A percentile compares a stretch with the other conserved stretches of the same genome.
Evolutionary conservation across 768 basidiomycete genomes (phyloP).

Genomic region (Naganishia randhawae): DNA sequence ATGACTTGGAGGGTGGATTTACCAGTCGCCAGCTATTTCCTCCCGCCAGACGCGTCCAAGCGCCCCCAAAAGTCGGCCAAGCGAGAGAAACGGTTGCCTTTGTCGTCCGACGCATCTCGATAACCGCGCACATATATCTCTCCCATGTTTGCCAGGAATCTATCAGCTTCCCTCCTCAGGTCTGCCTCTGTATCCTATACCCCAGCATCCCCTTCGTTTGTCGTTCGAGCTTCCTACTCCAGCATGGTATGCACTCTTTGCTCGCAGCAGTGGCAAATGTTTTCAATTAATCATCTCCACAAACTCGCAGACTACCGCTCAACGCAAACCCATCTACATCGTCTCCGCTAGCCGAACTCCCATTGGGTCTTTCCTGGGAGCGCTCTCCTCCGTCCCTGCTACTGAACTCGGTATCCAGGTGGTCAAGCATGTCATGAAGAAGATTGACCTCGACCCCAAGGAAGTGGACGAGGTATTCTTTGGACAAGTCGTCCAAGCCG

Average conservation of each 20-base stretch:
- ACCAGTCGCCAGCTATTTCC: background rate
- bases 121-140: background rate
- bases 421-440: constrained; percentile 81
- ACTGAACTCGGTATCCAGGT: constrained; percentile 84
- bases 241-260: constrained; percentile 3
- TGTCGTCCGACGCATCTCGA: background rate
- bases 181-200: constrained; percentile 13
- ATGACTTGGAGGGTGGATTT: background rate
- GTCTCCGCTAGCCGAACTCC: constrained; percentile 91
- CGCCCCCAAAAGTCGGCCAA: constrained; percentile 20
- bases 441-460: constrained; percentile 72
- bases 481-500: constrained; percentile 96
- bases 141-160: constrained; percentile 16
- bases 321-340: constrained; percentile 55
- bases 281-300: background rate
- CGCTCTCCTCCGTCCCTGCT: constrained; percentile 81
- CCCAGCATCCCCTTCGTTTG: constrained; percentile 10
- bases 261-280: too few relatives aligned
- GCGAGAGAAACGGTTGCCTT: constrained; percentile 10
- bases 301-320: constrained; percentile 13
- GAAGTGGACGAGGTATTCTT: constrained; percentile 93
- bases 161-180: constrained; percentile 14
- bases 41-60: constrained; percentile 4
- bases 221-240: constrained; percentile 5
- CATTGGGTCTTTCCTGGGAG: constrained; percentile 85